Conservation (phyloP, 768 basidiomycete species). For the Leccinum broughii region DNA sequence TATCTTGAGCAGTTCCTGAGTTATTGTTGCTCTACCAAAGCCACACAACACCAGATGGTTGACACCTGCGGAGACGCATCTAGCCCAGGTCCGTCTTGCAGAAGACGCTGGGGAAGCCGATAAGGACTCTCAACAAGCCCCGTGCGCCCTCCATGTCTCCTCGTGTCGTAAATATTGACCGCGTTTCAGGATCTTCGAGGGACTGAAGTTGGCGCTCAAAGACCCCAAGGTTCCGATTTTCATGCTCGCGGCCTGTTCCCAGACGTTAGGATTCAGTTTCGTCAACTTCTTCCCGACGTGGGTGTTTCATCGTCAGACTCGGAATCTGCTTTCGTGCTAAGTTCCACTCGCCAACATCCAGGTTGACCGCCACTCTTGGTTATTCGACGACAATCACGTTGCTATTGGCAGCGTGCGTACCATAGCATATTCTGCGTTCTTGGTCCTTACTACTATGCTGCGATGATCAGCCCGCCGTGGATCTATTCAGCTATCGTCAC, state of each 20-base stretch:
- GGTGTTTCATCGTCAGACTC: conserved; percentile 8
- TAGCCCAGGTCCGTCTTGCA: conserved; percentile 66
- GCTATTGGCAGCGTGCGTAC: conserved; percentile 56
- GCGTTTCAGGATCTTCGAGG: conserved; percentile 18
- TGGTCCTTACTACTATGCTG: neutral
- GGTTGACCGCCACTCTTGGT: conserved; percentile 60
- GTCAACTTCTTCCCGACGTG: conserved; percentile 60
- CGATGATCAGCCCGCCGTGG: conserved; percentile 56
- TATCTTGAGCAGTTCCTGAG: neutral
- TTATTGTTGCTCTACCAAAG: conserved; percentile 30
- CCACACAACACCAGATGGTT: conserved; percentile 66
- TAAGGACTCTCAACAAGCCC: conserved; percentile 53
- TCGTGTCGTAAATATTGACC: neutral
- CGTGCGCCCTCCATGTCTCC: conserved; percentile 40
- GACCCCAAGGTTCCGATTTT: conserved; percentile 58
- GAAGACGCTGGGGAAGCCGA: conserved; percentile 72
- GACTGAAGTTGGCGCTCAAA: conserved; percentile 51
- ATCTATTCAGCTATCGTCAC: conserved; percentile 51
- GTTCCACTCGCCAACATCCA: conserved; percentile 16
- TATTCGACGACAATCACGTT: conserved; percentile 60
- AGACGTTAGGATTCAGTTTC: conserved; percentile 59
- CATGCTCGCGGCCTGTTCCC: conserved; percentile 51
- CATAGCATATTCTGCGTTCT: neutral
- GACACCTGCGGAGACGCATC: conserved; percentile 44
- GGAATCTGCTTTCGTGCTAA: neutral